A percentile compares a stretch with the other conserved stretches of the same genome.
Conservation (phyloP, 164 flowering plant species). For the Vitis rupestris region DNA sequence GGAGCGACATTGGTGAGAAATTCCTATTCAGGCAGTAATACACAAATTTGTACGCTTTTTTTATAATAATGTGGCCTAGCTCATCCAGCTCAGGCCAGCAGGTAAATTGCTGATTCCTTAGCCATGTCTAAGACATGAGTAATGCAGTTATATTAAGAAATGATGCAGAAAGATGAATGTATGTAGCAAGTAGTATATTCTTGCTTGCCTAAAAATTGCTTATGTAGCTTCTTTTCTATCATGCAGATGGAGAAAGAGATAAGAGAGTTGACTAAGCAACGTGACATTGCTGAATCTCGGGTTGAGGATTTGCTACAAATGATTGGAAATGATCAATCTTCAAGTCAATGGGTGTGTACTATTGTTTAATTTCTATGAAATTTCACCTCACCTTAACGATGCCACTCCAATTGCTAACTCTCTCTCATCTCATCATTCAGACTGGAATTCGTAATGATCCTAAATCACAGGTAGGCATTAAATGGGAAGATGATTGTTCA, state of each 20-base stretch:
- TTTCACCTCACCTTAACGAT: background rate
- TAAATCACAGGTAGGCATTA: slow-evolving; percentile 14
- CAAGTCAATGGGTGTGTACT: slow-evolving; percentile 42
- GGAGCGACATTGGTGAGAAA: background rate
- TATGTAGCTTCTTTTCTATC: slow-evolving; percentile 5
- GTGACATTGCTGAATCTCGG: slow-evolving; percentile 86
- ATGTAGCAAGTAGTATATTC: too few relatives aligned
- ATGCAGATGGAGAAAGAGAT: slow-evolving; percentile 89
- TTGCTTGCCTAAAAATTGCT: slow-evolving; percentile 12
- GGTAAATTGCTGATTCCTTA: background rate
- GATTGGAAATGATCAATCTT: slow-evolving; percentile 46
- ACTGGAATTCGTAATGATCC: slow-evolving; percentile 5
- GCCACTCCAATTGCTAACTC: slow-evolving; percentile 1
- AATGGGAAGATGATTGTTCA: slow-evolving; percentile 41
- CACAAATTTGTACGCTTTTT: background rate
- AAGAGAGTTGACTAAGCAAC: slow-evolving; percentile 63
- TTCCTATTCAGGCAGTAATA: background rate
- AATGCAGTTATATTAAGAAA: background rate
- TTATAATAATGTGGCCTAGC: background rate
- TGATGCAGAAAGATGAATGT: background rate
- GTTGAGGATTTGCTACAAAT: slow-evolving; percentile 68
- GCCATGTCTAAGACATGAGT: background rate
- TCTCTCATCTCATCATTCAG: slow-evolving; percentile 18
- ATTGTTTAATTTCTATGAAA: background rate
- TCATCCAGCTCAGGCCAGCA: background rate